These are phyloP conservation scores for Exophiala calicioides DNA, from an alignment of 2,329 filamentous ascomycete genomes.

Conservation along the genomic window DNA sequence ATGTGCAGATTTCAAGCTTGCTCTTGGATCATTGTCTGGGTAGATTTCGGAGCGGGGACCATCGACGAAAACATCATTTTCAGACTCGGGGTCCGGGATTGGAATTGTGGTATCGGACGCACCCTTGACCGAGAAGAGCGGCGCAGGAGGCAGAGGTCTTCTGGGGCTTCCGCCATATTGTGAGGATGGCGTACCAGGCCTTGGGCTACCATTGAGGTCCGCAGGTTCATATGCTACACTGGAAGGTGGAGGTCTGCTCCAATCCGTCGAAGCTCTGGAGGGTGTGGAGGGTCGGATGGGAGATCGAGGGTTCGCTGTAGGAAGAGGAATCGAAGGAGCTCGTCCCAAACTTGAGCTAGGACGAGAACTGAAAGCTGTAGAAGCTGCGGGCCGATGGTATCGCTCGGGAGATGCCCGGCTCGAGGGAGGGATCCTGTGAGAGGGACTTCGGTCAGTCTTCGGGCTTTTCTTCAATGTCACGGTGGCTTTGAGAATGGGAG, in stretches of 20 bases:
- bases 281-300: conserved; percentile 58
- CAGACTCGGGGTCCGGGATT: conserved; percentile 60
- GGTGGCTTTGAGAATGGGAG: conserved; percentile 31
- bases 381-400: conserved; percentile 37
- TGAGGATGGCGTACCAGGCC: conserved; percentile 87
- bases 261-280: conserved; percentile 55
- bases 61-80: conserved; percentile 71
- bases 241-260: conserved; percentile 69
- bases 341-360: conserved; percentile 46
- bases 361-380: conserved; percentile 39
- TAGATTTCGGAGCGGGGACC: conserved; percentile 39
- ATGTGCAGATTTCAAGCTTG: conserved; percentile 62
- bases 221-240: conserved; percentile 77
- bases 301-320: conserved; percentile 43
- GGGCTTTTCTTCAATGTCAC: conserved; percentile 29
- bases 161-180: conserved; percentile 85
- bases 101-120: conserved; percentile 67
- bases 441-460: conserved; percentile 32
- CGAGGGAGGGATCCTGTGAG: conserved; percentile 27
- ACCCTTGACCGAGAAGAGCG: conserved; percentile 62
- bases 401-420: conserved; percentile 35
- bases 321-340: conserved; percentile 44
- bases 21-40: conserved; percentile 59
- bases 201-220: conserved; percentile 84
- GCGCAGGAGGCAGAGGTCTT: conserved; percentile 82